Percentiles rank a stretch among this genome's conserved stretches.
These are phyloP conservation scores for Plasmodium relictum DNA, from an alignment of 169 alveolate species.

Conservation along the genomic window DNA sequence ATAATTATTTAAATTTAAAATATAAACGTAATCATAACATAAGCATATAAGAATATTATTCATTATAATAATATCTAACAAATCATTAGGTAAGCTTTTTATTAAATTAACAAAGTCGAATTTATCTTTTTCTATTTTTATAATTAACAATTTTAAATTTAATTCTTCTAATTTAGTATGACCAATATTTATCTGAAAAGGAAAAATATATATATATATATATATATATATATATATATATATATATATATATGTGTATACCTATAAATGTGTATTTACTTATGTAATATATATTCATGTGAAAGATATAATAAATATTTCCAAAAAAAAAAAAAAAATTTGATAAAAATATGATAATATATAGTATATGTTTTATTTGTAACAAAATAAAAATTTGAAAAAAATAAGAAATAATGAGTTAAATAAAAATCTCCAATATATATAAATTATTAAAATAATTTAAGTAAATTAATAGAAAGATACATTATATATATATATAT, in stretches of 20 bases:
- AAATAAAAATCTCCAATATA: too few relatives aligned
- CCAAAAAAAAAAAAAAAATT: too few relatives aligned
- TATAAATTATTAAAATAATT: too few relatives aligned
- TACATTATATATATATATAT: too few relatives aligned
- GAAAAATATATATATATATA: neutral
- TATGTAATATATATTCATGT: too few relatives aligned
- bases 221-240: neutral
- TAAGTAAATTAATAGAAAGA: too few relatives aligned
- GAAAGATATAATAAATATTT: too few relatives aligned
- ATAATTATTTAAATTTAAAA: constrained; percentile 18
- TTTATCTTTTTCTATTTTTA: constrained; percentile 24
- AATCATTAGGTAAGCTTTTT: constrained; percentile 23
- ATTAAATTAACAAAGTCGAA: constrained; percentile 23
- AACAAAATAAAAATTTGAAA: too few relatives aligned
- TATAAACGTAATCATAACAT: constrained; percentile 35
- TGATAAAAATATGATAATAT: too few relatives aligned
- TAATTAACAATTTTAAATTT: constrained; percentile 10
- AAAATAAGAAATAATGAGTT: too few relatives aligned
- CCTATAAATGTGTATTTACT: too few relatives aligned
- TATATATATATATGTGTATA: neutral
- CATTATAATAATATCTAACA: constrained; percentile 10
- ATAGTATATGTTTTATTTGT: too few relatives aligned
- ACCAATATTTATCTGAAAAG: constrained; percentile 35
- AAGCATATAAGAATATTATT: constrained; percentile 29
- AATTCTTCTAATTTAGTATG: constrained; percentile 37